These are phyloP conservation scores for Lichina pygmaea DNA, from an alignment of 495 filamentous ascomycete genomes.

Conservation along the genomic window DNA sequence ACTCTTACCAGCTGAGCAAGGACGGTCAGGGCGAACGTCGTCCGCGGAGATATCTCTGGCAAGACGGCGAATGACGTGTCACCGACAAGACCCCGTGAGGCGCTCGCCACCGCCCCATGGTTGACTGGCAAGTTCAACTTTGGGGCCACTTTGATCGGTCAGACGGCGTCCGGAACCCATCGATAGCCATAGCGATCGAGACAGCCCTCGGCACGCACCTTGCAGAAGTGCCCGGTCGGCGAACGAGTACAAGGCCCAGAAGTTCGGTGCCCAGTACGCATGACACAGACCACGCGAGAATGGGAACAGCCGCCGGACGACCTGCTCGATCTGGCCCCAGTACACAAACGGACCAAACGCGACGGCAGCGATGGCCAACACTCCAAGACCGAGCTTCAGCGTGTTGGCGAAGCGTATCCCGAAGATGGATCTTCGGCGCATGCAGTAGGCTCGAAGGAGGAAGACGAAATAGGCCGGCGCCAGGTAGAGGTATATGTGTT, in stretches of 20 bases:
- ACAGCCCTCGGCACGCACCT: slow-evolving; percentile 19
- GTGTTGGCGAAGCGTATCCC: slow-evolving; percentile 50
- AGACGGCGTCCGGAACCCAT: slow-evolving; percentile 5
- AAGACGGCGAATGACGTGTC: slow-evolving; percentile 86
- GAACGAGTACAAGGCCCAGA: slow-evolving; percentile 96
- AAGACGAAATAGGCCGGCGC: slow-evolving; percentile 92
- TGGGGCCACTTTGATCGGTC: slow-evolving; percentile 37
- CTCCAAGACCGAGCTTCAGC: slow-evolving; percentile 51
- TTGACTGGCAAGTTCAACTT: slow-evolving; percentile 47
- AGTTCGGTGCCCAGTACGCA: slow-evolving; percentile 94
- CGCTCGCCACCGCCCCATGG: slow-evolving; percentile 48
- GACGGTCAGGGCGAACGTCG: slow-evolving; percentile 62
- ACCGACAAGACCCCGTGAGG: slow-evolving; percentile 81
- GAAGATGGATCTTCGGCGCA: slow-evolving; percentile 53
- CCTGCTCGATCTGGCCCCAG: slow-evolving; percentile 67
- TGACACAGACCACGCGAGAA: slow-evolving; percentile 86
- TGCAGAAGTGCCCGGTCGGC: slow-evolving; percentile 56
- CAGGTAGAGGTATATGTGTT: slow-evolving; percentile 95
- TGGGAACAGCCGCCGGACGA: slow-evolving; percentile 66
- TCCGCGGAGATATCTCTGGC: slow-evolving; percentile 52
- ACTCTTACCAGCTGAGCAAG: slow-evolving; percentile 44
- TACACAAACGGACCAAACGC: slow-evolving; percentile 78
- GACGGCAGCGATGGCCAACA: slow-evolving; percentile 44
- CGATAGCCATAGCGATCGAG: background rate
- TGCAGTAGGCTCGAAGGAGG: slow-evolving; percentile 64